Percentiles rank a stretch among this genome's conserved stretches.
These are phyloP conservation scores for Trichoderma lentiforme DNA, from an alignment of 2,329 filamentous ascomycete genomes.

Conservation along the genomic window DNA sequence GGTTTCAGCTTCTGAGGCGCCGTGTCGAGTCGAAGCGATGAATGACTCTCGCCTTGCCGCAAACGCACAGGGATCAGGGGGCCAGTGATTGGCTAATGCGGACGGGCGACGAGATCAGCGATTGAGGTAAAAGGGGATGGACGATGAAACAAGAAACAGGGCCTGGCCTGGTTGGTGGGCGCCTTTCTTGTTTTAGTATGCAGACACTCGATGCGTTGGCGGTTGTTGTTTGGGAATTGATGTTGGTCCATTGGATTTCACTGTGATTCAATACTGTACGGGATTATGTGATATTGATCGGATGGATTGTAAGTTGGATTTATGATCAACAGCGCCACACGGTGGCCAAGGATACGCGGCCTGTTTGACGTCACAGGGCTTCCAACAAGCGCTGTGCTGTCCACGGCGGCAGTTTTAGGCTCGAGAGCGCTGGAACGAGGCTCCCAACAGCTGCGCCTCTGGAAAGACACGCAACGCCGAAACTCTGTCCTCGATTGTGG, in stretches of 20 bases:
- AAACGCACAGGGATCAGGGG: background rate
- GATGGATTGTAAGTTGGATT: background rate
- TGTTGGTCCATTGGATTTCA: background rate
- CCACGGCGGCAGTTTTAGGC: background rate
- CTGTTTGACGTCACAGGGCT: conserved; percentile 16
- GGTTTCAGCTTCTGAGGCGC: conserved; percentile 11
- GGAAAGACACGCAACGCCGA: background rate
- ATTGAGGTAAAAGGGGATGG: background rate
- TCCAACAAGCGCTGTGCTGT: background rate
- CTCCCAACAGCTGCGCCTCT: background rate
- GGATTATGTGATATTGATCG: background rate
- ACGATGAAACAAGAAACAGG: conserved; percentile 4
- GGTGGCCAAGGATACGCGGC: conserved; percentile 1
- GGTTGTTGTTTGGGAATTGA: background rate
- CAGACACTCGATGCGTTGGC: background rate
- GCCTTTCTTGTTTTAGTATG: background rate
- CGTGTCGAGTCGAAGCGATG: conserved; percentile 4
- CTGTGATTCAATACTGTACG: too few relatives aligned
- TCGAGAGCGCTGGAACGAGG: background rate
- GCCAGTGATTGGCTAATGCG: conserved; percentile 5
- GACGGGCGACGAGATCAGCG: background rate
- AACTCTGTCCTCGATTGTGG: background rate
- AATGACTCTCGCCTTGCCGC: conserved; percentile 12
- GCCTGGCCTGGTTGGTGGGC: background rate
- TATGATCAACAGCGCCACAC: background rate